Evolutionary conservation across 768 basidiomycete species (phyloP), one percentile per base, ranked within the genome.

Genomic region (Dictyophora rubrovolvata): DNA sequence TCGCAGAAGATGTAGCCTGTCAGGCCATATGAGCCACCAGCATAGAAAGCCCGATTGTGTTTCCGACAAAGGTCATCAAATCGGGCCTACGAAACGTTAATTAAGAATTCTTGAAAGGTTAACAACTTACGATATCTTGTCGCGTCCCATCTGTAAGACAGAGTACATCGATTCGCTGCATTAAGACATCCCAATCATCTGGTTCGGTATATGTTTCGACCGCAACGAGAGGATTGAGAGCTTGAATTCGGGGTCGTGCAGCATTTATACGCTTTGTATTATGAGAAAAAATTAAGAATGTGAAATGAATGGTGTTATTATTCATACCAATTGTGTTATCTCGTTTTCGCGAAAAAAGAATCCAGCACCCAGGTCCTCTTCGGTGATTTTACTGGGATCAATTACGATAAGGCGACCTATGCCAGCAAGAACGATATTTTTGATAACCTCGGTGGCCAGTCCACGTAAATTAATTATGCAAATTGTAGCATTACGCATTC

Each of bases 351-450:
- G 78, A 73, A 89, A 94, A 72, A 98, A 86, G 77, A 97, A 96
- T 14, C 93, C 90, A 4, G 85, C 81, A 12, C 93, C 93, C 35
- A 98, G 80, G 73, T 98, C 96, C 69, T 91, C 86, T 68, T 86
- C 84, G 18, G 74, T 67, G 35, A 99, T 89, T 12, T 79, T 74
- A 62, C 82, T 84, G 20, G 77, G 75, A 72, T 99, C 96, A 64
- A 90, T 79, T 46, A 98, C 79, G 61, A 96, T 75, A 61, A 99
- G 73, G 68, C 83, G 86, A 22, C 96, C 96, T 58, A 99, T 90
- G 46, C 96, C 96, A 10, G 96, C 90, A 51, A 99, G 80, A 17
- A 98, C 95, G 68, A 99, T 88, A 69, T 99, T 99, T 74, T 98
- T 99, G 71, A 97, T 88, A 16, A 86, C 82, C 70, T 99, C 96